Percentiles rank a stretch among this genome's conserved stretches.
Evolutionary conservation across 129 eudicot species (phyloP).

Genomic region (Ambrosia artemisiifolia): DNA sequence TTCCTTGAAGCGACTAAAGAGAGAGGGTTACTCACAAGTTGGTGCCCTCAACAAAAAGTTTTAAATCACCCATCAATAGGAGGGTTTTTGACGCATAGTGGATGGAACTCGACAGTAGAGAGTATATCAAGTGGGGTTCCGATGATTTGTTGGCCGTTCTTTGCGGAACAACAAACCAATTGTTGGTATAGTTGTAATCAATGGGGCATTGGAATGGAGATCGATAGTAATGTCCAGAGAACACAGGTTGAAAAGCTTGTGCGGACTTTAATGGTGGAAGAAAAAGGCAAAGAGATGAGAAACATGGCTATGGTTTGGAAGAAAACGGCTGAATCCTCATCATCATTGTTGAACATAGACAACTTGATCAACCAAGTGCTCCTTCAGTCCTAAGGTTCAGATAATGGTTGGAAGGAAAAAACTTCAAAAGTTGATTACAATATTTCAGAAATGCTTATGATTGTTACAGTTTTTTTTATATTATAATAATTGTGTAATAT

Average conservation of each 20-base stretch:
- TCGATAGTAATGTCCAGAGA: slow-evolving; percentile 12
- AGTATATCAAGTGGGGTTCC: slow-evolving; percentile 29
- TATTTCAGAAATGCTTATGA: too few species aligned
- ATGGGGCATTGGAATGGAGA: slow-evolving; percentile 34
- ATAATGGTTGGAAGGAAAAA: too few species aligned
- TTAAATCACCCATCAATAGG: slow-evolving; percentile 27
- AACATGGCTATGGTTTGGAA: slow-evolving; percentile 23
- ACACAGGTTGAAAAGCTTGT: slow-evolving; percentile 23
- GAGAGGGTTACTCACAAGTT: slow-evolving; percentile 16
- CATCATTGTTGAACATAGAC: neutral
- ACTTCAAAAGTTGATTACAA: too few species aligned
- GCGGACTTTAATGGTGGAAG: slow-evolving; percentile 22
- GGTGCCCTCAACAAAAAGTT: slow-evolving; percentile 34
- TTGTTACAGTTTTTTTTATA: neutral
- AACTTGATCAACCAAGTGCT: slow-evolving; percentile 10
- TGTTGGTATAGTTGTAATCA: slow-evolving; percentile 20
- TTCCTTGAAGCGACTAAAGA: slow-evolving; percentile 7
- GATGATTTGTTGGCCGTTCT: slow-evolving; percentile 33
- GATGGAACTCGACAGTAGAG: slow-evolving; percentile 20
- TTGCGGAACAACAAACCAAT: slow-evolving; percentile 29
- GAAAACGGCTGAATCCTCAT: slow-evolving; percentile 5
- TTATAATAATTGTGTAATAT: too few species aligned
- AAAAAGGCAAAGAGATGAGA: slow-evolving; percentile 28
- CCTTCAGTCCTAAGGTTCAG: neutral
- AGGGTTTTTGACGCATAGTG: slow-evolving; percentile 28